Evolutionary conservation across 495 filamentous ascomycete species (phyloP).

Genomic region (Podospora conica): DNA sequence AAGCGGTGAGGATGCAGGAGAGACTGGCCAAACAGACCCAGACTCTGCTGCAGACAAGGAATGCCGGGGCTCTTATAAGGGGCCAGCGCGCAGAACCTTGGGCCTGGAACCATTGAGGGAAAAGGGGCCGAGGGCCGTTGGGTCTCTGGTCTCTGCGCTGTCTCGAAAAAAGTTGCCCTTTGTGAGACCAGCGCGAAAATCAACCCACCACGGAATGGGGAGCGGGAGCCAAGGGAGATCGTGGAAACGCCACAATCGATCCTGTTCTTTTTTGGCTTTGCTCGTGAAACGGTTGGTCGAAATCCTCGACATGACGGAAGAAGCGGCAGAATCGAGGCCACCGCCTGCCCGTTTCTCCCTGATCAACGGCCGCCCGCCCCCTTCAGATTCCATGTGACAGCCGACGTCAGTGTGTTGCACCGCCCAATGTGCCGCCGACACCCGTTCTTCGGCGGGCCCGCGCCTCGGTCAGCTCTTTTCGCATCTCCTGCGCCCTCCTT

Average conservation of each 20-base stretch:
- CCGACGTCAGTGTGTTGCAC: neutral
- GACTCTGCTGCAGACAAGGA: constrained; percentile 6
- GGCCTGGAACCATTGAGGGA: constrained; percentile 1
- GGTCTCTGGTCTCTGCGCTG: neutral
- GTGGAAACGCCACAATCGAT: neutral
- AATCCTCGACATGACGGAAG: constrained; percentile 20
- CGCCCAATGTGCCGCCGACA: neutral
- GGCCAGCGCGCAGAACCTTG: constrained; percentile 1
- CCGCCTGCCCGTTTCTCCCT: constrained; percentile 19
- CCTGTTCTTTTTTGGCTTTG: neutral
- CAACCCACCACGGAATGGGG: neutral
- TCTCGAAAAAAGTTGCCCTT: neutral
- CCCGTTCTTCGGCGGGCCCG: neutral
- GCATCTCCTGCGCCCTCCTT: neutral
- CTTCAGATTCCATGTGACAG: constrained; percentile 16
- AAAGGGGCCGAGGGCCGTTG: neutral
- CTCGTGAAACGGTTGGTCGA: constrained; percentile 15
- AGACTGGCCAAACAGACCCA: constrained; percentile 3
- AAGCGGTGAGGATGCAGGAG: constrained; percentile 14
- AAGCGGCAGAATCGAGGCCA: constrained; percentile 14
- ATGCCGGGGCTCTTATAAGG: constrained; percentile 14
- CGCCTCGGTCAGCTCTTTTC: neutral
- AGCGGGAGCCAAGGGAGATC: neutral
- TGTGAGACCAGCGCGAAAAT: neutral
- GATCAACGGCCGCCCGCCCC: too few species aligned